Percentiles rank a stretch among this genome's conserved stretches.
Conservation (phyloP, 768 basidiomycete genomes). For the Sistotremastrum niveocremeum region DNA sequence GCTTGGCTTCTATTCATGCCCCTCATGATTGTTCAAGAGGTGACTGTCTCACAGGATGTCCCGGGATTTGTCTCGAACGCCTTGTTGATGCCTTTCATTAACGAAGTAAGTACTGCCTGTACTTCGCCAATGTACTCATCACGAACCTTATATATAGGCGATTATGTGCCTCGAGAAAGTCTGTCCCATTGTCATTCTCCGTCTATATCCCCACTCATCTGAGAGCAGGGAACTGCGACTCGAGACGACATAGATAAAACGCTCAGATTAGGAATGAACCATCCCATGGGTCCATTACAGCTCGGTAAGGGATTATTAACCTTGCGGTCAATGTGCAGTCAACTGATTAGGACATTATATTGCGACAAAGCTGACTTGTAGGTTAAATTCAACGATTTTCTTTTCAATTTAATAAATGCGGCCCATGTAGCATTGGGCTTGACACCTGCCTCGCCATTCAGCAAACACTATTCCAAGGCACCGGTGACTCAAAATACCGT, state of each 20-base stretch:
- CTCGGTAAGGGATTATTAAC: slow-evolving; percentile 34
- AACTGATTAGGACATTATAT: background rate
- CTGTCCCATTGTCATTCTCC: background rate
- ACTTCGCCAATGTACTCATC: background rate
- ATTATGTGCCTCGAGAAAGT: slow-evolving; percentile 91
- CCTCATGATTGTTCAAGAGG: slow-evolving; percentile 37
- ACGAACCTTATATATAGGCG: slow-evolving; percentile 33
- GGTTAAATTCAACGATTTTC: slow-evolving; percentile 5
- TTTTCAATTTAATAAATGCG: background rate
- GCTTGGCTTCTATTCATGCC: background rate
- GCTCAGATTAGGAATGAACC: slow-evolving; percentile 84
- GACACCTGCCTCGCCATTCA: slow-evolving; percentile 95
- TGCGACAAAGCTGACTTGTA: slow-evolving; percentile 21
- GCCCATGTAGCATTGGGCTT: slow-evolving; percentile 65
- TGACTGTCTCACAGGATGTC: slow-evolving; percentile 81
- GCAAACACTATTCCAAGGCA: slow-evolving; percentile 76
- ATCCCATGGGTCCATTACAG: slow-evolving; percentile 90
- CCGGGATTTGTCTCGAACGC: slow-evolving; percentile 95
- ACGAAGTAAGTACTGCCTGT: slow-evolving; percentile 45
- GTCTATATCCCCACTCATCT: background rate
- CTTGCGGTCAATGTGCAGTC: slow-evolving; percentile 1
- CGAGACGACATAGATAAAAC: slow-evolving; percentile 94
- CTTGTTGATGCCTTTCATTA: slow-evolving; percentile 92
- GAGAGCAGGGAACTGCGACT: slow-evolving; percentile 69
- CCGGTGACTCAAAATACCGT: slow-evolving; percentile 89